phyloP scores from a whole-genome alignment of 192 early-diverging fungal genomes.

The Mortierella alpina region DNA sequence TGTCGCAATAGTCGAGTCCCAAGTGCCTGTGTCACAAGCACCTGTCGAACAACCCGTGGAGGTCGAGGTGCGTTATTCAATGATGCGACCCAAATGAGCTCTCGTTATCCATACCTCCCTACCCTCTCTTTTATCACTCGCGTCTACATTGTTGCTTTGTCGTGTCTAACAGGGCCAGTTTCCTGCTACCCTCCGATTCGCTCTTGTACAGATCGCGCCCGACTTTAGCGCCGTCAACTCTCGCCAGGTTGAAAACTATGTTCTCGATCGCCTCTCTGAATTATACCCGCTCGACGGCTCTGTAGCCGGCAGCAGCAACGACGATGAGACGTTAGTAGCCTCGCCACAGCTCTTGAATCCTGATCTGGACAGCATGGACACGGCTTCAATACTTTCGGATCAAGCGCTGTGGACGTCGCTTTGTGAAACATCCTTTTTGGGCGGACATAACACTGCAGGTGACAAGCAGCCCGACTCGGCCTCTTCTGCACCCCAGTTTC shows the following conservation, averaged over 20 bases:
- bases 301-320: neutral
- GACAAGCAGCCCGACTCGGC: neutral
- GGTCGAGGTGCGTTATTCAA: conserved; percentile 7
- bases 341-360: conserved; percentile 20
- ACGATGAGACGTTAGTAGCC: neutral
- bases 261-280: conserved; percentile 24
- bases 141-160: neutral
- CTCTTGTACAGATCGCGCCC: conserved; percentile 27
- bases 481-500: conserved; percentile 51
- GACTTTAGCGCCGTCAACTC: conserved; percentile 47
- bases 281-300: conserved; percentile 35
- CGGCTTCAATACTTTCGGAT: conserved; percentile 16
- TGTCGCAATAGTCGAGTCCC: neutral
- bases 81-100: neutral
- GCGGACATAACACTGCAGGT: neutral
- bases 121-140: neutral
- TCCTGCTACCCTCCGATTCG: neutral
- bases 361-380: conserved; percentile 25
- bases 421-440: conserved; percentile 39
- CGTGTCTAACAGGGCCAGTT: neutral
- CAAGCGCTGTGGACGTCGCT: conserved; percentile 41
- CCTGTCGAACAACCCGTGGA: conserved; percentile 13
- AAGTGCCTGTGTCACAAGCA: neutral
- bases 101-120: neutral
- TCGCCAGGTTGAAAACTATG: conserved; percentile 45